A percentile compares a stretch with the other conserved stretches of the same genome.
These are phyloP conservation scores for Debaryomyces udenii DNA, from an alignment of 1,139 yeast genomes.

Conservation along the genomic window DNA sequence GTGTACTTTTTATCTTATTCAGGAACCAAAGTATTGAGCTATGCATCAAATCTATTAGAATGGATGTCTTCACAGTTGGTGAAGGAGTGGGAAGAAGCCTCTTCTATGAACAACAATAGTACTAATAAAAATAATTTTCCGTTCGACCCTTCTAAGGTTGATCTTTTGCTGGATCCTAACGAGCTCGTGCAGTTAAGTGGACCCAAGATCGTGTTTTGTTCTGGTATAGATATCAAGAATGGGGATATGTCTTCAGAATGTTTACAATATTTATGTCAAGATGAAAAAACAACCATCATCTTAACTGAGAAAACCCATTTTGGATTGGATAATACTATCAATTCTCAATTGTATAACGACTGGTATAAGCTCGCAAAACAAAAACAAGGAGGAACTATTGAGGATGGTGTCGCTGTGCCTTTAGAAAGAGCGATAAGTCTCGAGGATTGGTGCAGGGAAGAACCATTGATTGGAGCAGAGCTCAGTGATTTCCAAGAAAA, in stretches of 20 bases:
- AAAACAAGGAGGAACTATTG: constrained; percentile 42
- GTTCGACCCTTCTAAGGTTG: constrained; percentile 66
- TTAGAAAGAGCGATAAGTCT: constrained; percentile 42
- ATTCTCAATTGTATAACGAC: constrained; percentile 47
- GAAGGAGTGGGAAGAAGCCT: constrained; percentile 72
- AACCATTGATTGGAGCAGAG: constrained; percentile 52
- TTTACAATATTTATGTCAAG: constrained; percentile 60
- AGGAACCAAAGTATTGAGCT: constrained; percentile 76
- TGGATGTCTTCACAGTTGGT: constrained; percentile 89
- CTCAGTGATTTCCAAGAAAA: constrained; percentile 49
- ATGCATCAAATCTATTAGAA: constrained; percentile 88
- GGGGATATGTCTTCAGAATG: constrained; percentile 67
- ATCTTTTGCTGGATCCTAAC: constrained; percentile 55
- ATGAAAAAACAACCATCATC: constrained; percentile 68
- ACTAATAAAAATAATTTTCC: constrained; percentile 65
- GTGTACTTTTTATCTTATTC: constrained; percentile 76
- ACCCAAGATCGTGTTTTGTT: constrained; percentile 81
- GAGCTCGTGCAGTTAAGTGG: constrained; percentile 63
- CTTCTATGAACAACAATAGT: constrained; percentile 24
- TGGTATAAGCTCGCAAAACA: constrained; percentile 56
- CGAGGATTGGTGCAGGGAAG: constrained; percentile 47
- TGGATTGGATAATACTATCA: constrained; percentile 31
- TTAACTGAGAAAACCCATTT: constrained; percentile 64
- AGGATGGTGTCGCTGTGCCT: constrained; percentile 63
- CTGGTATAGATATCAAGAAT: constrained; percentile 67